Evolutionary conservation across 2,329 filamentous ascomycete species (phyloP).

Genomic region (Aspergillus sergii): DNA sequence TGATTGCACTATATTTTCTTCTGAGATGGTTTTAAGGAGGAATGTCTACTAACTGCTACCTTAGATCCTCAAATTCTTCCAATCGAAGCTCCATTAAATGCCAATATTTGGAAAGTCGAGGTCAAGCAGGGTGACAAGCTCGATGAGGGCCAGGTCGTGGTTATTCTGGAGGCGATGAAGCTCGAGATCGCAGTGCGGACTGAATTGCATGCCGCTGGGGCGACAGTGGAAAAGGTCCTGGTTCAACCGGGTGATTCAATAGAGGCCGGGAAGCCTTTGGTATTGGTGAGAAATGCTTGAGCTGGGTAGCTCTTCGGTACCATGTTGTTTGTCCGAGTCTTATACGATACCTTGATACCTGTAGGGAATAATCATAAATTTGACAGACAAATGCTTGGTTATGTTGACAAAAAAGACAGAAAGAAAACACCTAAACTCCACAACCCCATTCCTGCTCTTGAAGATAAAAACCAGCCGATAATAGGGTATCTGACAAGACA

Average conservation of each 20-base stretch:
- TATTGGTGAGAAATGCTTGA: constrained; percentile 27
- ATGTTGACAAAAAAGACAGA: background rate
- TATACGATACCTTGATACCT: background rate
- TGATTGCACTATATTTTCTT: background rate
- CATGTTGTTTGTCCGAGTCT: background rate
- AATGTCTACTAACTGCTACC: background rate
- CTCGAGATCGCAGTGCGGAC: constrained; percentile 54
- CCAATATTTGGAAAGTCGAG: constrained; percentile 59
- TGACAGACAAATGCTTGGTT: background rate
- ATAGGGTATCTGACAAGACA: constrained; percentile 7
- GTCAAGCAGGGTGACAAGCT: constrained; percentile 47
- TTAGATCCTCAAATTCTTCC: constrained; percentile 40
- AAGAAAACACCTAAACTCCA: background rate
- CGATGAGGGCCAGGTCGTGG: constrained; percentile 45
- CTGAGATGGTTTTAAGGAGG: background rate
- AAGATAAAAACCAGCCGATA: background rate
- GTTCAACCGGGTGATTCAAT: constrained; percentile 45
- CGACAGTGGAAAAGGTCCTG: constrained; percentile 43
- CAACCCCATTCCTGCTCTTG: too few relatives aligned
- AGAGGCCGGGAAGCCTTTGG: constrained; percentile 36
- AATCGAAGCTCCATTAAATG: constrained; percentile 50
- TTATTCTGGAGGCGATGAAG: constrained; percentile 61
- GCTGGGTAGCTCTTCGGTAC: background rate
- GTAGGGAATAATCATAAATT: background rate
- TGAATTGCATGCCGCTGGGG: constrained; percentile 28